These are phyloP conservation scores for Dictyostelium brefeldianum DNA, from an alignment of 78 protist genomes.

Conservation along the genomic window DNA sequence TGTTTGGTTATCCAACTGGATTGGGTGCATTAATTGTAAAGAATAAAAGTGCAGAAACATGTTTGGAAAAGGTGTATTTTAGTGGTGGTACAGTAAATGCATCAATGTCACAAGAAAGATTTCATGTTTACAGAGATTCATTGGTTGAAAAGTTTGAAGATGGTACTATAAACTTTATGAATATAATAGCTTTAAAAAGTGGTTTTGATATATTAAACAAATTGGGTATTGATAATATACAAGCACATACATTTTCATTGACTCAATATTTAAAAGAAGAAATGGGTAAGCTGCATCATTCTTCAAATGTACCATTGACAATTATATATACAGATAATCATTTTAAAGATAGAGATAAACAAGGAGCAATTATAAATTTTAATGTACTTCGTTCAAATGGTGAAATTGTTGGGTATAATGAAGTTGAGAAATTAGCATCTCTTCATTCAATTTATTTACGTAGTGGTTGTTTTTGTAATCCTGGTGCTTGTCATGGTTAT, in stretches of 20 bases:
- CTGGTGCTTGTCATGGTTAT: slow-evolving; percentile 93
- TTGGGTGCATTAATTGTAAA: slow-evolving; percentile 93
- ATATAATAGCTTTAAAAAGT: slow-evolving; percentile 9
- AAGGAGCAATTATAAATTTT: slow-evolving; percentile 87
- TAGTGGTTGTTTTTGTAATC: slow-evolving; percentile 94
- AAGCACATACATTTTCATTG: slow-evolving; percentile 53
- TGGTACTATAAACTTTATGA: slow-evolving; percentile 73
- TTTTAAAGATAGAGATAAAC: slow-evolving; percentile 1
- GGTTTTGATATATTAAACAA: slow-evolving; percentile 48
- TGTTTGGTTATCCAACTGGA: slow-evolving; percentile 97
- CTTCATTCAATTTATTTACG: slow-evolving; percentile 36
- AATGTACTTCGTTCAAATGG: slow-evolving; percentile 76
- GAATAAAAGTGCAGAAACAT: slow-evolving; percentile 25
- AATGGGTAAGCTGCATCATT: slow-evolving; percentile 36
- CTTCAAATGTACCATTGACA: slow-evolving; percentile 37
- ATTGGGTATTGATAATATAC: slow-evolving; percentile 35
- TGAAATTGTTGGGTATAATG: slow-evolving; percentile 65
- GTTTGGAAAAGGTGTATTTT: slow-evolving; percentile 63
- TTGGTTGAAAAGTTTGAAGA: slow-evolving; percentile 40
- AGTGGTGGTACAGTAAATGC: slow-evolving; percentile 93
- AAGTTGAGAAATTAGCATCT: slow-evolving; percentile 83
- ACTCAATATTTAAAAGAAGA: slow-evolving; percentile 14
- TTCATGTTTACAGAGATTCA: slow-evolving; percentile 35
- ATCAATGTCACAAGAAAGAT: slow-evolving; percentile 45
- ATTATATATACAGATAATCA: slow-evolving; percentile 77